Conservation (phyloP, 257 asterid species). For the Datura wrightii region DNA sequence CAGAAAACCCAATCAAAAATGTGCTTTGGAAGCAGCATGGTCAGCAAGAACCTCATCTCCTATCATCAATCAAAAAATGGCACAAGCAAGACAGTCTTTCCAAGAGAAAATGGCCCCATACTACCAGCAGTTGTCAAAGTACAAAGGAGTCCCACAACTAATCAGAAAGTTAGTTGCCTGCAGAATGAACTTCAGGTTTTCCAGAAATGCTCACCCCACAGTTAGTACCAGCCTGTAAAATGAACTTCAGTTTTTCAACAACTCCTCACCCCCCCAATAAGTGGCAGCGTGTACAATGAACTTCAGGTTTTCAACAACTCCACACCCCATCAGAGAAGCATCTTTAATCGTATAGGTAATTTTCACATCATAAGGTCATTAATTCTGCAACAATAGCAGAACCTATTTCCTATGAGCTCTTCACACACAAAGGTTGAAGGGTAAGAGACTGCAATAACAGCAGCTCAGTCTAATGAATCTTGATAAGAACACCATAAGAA, state of each 20-base stretch:
- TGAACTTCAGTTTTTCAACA: constrained; percentile 9
- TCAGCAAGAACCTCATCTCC: constrained; percentile 24
- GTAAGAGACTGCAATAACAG: constrained; percentile 25
- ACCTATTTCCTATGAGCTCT: constrained; percentile 27
- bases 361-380: neutral
- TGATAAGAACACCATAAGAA: constrained; percentile 25
- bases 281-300: neutral
- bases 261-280: constrained; percentile 15
- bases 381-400: constrained; percentile 25
- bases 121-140: constrained; percentile 25
- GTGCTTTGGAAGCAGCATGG: constrained; percentile 17
- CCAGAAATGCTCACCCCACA: constrained; percentile 14
- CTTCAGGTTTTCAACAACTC: constrained; percentile 23
- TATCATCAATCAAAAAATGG: constrained; percentile 6
- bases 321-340: constrained; percentile 16
- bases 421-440: constrained; percentile 12
- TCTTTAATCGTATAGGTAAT: neutral
- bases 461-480: constrained; percentile 24
- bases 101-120: constrained; percentile 12
- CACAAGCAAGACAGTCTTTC: neutral
- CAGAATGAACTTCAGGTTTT: neutral
- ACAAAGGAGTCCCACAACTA: constrained; percentile 5
- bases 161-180: constrained; percentile 23
- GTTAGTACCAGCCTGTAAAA: constrained; percentile 15
- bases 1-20: neutral